Base-by-base conservation (phyloP, 2,329 filamentous ascomycete species). In the Claviceps pazoutovae region DNA sequence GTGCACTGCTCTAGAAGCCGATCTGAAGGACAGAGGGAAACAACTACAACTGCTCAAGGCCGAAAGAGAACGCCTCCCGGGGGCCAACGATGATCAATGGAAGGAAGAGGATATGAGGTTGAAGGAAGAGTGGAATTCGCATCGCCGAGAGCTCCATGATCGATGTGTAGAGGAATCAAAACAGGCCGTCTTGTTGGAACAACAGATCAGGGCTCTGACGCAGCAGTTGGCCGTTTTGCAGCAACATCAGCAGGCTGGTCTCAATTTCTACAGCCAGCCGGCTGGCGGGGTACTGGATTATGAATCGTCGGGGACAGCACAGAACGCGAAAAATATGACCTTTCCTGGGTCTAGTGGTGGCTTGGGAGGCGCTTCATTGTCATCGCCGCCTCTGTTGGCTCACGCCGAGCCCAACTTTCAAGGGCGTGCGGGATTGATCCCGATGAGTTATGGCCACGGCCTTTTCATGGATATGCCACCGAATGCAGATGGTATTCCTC, bases 41-140 rank as follows among this genome's bases (percentile, higher is more conserved):
- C 79, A 84, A 56, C 79, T 91, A 57, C 87, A 88, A 62, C 76
- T 82, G 49, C 74, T 89, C 26, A 87, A 93, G 62, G 80, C 83
- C 53, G 78, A 84, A 56, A 71, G 81, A 48, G 84, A 84, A 64
- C 78, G 75, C 52, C 73, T 80, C 13, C 76, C 79, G 2, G 81
- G 76, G 16, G 77, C 72, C n/a, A 74, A 81, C 52, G 80, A 81
- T 39, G 77, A 80, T 14, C 74, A 73, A 55, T 75, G 71, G 73
- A 71, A 72, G 50, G 71, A 75, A 50, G 70, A 68, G 51, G 74
- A 80, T 49, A 65, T 65, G 46, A 71, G 75, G 47, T 67, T 80
- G 21, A 74, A 74, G 53, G 70, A 74, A 47, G 74, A 79, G 34
- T 84, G 79, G 74, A 75, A 78, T 23, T 65, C 69, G 7, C 71